A percentile compares a stretch with the other conserved stretches of the same genome.
phyloP scores from a whole-genome alignment of 306 rosid genomes.

The Styphnolobium japonicum region DNA sequence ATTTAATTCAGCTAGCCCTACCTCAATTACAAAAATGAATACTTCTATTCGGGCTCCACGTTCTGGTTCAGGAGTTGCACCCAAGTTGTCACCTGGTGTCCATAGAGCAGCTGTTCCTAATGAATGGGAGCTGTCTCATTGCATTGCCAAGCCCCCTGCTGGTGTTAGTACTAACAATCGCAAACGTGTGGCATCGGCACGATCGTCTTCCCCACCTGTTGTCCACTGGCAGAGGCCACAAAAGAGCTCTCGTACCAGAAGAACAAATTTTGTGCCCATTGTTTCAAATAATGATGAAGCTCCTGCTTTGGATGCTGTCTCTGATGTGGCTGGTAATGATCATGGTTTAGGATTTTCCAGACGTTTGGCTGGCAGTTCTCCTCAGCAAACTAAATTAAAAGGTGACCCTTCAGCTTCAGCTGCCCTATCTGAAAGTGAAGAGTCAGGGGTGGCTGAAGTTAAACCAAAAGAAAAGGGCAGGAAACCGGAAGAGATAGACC shows the following conservation, averaged over 20 bases:
- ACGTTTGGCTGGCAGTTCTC: slow-evolving; percentile 71
- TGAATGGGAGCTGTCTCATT: slow-evolving; percentile 86
- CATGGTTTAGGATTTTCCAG: slow-evolving; percentile 64
- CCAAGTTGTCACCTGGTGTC: slow-evolving; percentile 86
- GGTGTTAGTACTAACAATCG: slow-evolving; percentile 73
- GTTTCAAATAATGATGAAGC: slow-evolving; percentile 75
- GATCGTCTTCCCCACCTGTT: slow-evolving; percentile 90
- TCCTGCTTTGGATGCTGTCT: slow-evolving; percentile 61
- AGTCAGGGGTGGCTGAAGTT: slow-evolving; percentile 79
- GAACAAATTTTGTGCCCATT: slow-evolving; percentile 75
- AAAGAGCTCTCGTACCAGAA: slow-evolving; percentile 92
- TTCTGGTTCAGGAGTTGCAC: slow-evolving; percentile 71
- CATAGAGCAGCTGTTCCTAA: slow-evolving; percentile 70
- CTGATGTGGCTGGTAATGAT: slow-evolving; percentile 78
- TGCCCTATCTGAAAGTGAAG: slow-evolving; percentile 91
- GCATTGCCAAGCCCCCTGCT: slow-evolving; percentile 82
- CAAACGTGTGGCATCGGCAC: slow-evolving; percentile 73
- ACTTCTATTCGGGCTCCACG: slow-evolving; percentile 90
- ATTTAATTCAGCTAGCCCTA: slow-evolving; percentile 77
- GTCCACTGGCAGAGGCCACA: slow-evolving; percentile 91
- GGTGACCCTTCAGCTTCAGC: slow-evolving; percentile 77
- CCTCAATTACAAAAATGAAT: slow-evolving; percentile 64
- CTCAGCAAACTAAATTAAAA: slow-evolving; percentile 80
- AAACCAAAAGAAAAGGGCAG: slow-evolving; percentile 76
- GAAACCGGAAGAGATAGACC: slow-evolving; percentile 72